These are phyloP conservation scores for Apiotrichum gamsii DNA, from an alignment of 1,284 basidiomycete genomes.

Conservation along the genomic window DNA sequence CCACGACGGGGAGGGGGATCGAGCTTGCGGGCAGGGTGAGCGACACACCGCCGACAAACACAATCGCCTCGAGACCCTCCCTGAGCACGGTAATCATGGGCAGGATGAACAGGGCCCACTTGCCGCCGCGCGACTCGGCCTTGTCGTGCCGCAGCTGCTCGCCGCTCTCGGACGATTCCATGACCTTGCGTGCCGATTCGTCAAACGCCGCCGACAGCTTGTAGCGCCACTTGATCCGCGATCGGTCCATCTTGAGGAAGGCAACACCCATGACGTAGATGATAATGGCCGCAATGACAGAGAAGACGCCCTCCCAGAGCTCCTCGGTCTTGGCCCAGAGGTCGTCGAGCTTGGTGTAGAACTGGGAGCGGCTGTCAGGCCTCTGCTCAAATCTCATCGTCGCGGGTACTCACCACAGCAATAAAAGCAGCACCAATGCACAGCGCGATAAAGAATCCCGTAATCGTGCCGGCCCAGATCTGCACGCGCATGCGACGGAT, in stretches of 20 bases:
- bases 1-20: conserved; percentile 81
- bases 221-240: conserved; percentile 81
- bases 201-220: conserved; percentile 77
- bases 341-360: conserved; percentile 53
- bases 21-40: conserved; percentile 70
- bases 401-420: conserved; percentile 46
- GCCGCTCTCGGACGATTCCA: not conserved
- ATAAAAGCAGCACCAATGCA: conserved; percentile 55
- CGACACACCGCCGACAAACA: conserved; percentile 88
- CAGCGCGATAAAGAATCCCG: conserved; percentile 67
- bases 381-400: not conserved
- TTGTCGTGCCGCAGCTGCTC: conserved; percentile 49
- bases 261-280: conserved; percentile 74
- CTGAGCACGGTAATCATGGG: conserved; percentile 78
- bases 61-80: conserved; percentile 85
- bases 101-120: conserved; percentile 78
- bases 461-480: conserved; percentile 67
- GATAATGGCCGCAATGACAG: conserved; percentile 70
- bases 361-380: conserved; percentile 29
- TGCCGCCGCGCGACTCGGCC: conserved; percentile 50
- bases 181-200: not conserved
- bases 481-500: conserved; percentile 49
- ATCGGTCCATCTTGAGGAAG: conserved; percentile 58
- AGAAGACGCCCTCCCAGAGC: conserved; percentile 63
- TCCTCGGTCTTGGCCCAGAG: conserved; percentile 50